Evolutionary conservation across 495 filamentous ascomycete species (phyloP).

Genomic region (Podospora didyma): DNA sequence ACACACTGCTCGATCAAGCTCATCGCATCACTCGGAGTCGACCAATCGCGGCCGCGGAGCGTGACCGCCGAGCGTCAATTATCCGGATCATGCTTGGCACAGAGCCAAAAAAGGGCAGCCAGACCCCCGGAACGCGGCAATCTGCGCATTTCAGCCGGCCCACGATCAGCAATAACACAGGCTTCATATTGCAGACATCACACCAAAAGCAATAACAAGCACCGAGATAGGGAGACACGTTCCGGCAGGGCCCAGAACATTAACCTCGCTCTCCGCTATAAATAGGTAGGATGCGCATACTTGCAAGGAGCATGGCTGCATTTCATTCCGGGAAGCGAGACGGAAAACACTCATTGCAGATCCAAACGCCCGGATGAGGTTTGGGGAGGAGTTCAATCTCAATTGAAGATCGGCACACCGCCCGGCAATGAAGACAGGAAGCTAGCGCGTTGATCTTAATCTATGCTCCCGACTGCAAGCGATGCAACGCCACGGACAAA

Average conservation of each 20-base stretch:
- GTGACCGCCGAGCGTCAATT: too few species aligned
- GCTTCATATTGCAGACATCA: background rate
- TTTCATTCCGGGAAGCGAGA: background rate
- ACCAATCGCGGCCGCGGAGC: too few species aligned
- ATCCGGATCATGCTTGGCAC: too few species aligned
- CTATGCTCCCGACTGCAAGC: too few species aligned
- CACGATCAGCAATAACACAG: background rate
- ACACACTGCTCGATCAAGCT: too few species aligned
- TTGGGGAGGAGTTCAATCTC: background rate
- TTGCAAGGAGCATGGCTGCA: background rate
- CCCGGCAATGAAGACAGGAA: too few species aligned
- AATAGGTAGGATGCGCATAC: background rate
- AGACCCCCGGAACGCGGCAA: background rate
- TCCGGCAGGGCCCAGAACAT: background rate
- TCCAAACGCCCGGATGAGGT: background rate
- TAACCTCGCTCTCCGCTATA: background rate
- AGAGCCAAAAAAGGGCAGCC: background rate
- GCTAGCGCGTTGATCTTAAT: too few species aligned
- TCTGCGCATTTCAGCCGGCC: constrained; percentile 9
- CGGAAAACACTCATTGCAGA: background rate
- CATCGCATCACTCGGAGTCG: too few species aligned
- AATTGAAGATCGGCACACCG: background rate
- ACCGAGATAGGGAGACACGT: background rate
- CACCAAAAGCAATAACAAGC: background rate
- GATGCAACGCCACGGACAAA: too few species aligned